Evolutionary conservation across 2,329 filamentous ascomycete genomes (phyloP), one percentile per base, ranked within the genome.

Genomic region (Dissoconium aciculare): DNA sequence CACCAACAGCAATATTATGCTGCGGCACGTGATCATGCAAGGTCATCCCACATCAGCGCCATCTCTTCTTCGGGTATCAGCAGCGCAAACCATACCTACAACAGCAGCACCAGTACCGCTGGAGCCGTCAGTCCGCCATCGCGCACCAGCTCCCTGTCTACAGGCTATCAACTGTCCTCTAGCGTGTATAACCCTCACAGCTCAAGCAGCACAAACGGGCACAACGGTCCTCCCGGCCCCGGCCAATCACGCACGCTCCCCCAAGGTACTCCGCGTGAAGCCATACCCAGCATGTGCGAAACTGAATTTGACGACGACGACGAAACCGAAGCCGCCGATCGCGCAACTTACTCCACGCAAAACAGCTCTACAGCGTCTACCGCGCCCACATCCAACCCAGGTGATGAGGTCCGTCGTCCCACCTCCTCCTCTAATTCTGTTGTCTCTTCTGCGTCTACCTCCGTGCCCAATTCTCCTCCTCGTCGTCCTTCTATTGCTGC

Each of bases 321-420:
- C 8, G 42, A 45, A 27, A 40, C 36, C 40, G 28, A 36, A 11
- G 42, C 40, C n/a, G 37, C 41, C 3, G 48, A 50, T 37, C 46
- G 44, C 33, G 46, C 42, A 11, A 38, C 42, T n/a, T n/a, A n/a
- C n/a, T n/a, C n/a, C n/a, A n/a, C n/a, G n/a, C n/a, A n/a, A n/a
- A n/a, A n/a, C n/a, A n/a, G n/a, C n/a, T n/a, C n/a, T n/a, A n/a
- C n/a, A n/a, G n/a, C n/a, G n/a, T n/a, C n/a, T n/a, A n/a, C n/a
- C n/a, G n/a, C n/a, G n/a, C n/a, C n/a, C n/a, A n/a, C n/a, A n/a
- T n/a, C n/a, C n/a, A n/a, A n/a, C n/a, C n/a, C n/a, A n/a, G n/a
- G n/a, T n/a, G n/a, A n/a, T n/a, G n/a, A n/a, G n/a, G n/a, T n/a
- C n/a, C n/a, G n/a, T n/a, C n/a, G n/a, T n/a, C n/a, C n/a, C n/a